phyloP scores from a whole-genome alignment of 495 filamentous ascomycete species.

The Neurospora terricola region DNA sequence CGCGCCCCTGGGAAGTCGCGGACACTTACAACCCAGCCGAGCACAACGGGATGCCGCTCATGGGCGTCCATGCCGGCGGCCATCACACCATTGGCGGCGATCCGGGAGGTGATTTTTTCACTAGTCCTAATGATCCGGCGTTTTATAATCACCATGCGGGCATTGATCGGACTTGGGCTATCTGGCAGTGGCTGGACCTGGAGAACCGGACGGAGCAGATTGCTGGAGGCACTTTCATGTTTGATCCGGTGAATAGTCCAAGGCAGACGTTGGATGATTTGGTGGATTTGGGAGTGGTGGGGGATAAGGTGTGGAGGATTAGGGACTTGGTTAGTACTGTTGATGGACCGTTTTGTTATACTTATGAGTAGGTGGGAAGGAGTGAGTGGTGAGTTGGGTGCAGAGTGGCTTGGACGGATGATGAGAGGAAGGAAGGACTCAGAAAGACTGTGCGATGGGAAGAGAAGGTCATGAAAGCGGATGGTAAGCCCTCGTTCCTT shows the following conservation, averaged over 20 bases:
- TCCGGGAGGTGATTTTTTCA: constrained; percentile 39
- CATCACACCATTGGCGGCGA: constrained; percentile 35
- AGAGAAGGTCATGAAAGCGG: background rate
- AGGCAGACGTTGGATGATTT: constrained; percentile 30
- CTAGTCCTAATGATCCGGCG: constrained; percentile 53
- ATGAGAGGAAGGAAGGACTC: background rate
- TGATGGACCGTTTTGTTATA: constrained; percentile 42
- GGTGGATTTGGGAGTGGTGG: constrained; percentile 33
- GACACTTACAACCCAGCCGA: background rate
- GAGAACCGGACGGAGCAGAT: constrained; percentile 23
- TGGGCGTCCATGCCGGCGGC: constrained; percentile 32
- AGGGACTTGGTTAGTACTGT: constrained; percentile 34
- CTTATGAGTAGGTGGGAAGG: constrained; percentile 26
- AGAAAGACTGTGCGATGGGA: background rate
- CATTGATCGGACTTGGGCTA: constrained; percentile 58
- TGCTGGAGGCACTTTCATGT: constrained; percentile 30
- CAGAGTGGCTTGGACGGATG: too few relatives aligned
- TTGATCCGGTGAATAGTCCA: constrained; percentile 20
- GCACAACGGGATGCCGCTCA: constrained; percentile 13
- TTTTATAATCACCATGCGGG: constrained; percentile 61
- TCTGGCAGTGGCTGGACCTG: constrained; percentile 50
- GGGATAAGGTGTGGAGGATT: constrained; percentile 29
- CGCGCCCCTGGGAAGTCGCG: constrained; percentile 4
- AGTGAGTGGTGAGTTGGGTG: too few relatives aligned
- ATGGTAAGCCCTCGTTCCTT: background rate